Evolutionary conservation across 148 eudicot species (phyloP).

Genomic region (Cornus florida): DNA sequence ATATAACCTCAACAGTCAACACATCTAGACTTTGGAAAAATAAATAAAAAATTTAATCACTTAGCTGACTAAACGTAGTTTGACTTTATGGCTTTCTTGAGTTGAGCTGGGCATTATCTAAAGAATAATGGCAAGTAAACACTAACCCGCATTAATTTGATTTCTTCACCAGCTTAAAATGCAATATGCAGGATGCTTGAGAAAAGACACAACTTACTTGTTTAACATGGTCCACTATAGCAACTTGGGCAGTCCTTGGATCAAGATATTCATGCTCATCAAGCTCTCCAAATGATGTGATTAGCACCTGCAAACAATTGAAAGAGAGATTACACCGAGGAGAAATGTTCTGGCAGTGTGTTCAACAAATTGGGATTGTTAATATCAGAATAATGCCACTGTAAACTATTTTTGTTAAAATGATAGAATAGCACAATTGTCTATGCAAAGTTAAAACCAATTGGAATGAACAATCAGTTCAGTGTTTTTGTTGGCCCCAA

Average conservation of each 20-base stretch:
- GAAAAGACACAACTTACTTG: constrained; percentile 49
- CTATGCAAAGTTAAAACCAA: background rate
- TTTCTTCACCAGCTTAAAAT: background rate
- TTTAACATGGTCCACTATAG: constrained; percentile 78
- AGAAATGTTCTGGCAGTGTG: background rate
- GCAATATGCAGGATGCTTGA: background rate
- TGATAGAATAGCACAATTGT: background rate
- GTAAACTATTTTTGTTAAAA: background rate
- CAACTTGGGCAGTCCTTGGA: constrained; percentile 92
- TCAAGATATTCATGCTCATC: constrained; percentile 76
- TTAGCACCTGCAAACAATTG: constrained; percentile 54
- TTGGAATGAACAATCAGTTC: background rate
- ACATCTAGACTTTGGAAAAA: background rate
- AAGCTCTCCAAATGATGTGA: constrained; percentile 70
- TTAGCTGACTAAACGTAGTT: background rate
- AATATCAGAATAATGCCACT: background rate
- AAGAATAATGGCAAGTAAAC: background rate
- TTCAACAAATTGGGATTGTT: background rate
- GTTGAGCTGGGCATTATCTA: background rate
- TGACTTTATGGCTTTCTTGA: background rate
- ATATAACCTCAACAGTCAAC: background rate
- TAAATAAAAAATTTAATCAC: too few relatives aligned
- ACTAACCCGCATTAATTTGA: background rate
- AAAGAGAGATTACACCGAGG: background rate
- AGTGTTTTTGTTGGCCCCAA: background rate